These are phyloP conservation scores for Candida sanyiensis DNA, from an alignment of 805 yeast species.

Conservation along the genomic window DNA sequence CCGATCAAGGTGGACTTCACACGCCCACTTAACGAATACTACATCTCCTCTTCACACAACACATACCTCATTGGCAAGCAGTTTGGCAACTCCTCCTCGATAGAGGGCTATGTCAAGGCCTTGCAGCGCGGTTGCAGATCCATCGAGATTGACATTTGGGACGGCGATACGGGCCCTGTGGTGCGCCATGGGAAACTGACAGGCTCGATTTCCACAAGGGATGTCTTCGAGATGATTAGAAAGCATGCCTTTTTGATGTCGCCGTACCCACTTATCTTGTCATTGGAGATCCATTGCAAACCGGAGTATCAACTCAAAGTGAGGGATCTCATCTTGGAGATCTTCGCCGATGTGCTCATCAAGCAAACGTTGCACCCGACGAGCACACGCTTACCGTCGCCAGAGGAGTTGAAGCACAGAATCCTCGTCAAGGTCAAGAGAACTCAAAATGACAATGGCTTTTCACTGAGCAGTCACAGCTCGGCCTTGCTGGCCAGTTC, in stretches of 20 bases:
- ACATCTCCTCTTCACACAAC: slow-evolving; percentile 89
- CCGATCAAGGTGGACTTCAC: slow-evolving; percentile 34
- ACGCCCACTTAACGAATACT: slow-evolving; percentile 78
- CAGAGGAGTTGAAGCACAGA: slow-evolving; percentile 61
- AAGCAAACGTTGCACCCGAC: slow-evolving; percentile 25
- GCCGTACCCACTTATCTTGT: slow-evolving; percentile 78
- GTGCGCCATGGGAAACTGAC: slow-evolving; percentile 93
- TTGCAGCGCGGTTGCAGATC: slow-evolving; percentile 91
- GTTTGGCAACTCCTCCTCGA: slow-evolving; percentile 78
- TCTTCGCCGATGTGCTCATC: slow-evolving; percentile 52
- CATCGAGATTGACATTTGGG: slow-evolving; percentile 96
- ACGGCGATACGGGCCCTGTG: slow-evolving; percentile 71
- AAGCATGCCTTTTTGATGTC: slow-evolving; percentile 87
- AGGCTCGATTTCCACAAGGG: slow-evolving; percentile 57
- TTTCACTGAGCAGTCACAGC: slow-evolving; percentile 14
- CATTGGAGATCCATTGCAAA: slow-evolving; percentile 81
- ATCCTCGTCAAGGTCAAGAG: slow-evolving; percentile 77
- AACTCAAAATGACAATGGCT: slow-evolving; percentile 16
- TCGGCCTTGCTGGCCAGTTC: slow-evolving; percentile 26
- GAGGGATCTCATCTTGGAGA: slow-evolving; percentile 44
- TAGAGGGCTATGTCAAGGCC: slow-evolving; percentile 83
- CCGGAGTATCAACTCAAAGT: slow-evolving; percentile 59
- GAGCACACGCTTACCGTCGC: slow-evolving; percentile 55
- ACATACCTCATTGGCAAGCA: slow-evolving; percentile 88
- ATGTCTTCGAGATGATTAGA: slow-evolving; percentile 66